Conservation (phyloP, 495 filamentous ascomycete species). For the Trichoderma orchidacearum region DNA sequence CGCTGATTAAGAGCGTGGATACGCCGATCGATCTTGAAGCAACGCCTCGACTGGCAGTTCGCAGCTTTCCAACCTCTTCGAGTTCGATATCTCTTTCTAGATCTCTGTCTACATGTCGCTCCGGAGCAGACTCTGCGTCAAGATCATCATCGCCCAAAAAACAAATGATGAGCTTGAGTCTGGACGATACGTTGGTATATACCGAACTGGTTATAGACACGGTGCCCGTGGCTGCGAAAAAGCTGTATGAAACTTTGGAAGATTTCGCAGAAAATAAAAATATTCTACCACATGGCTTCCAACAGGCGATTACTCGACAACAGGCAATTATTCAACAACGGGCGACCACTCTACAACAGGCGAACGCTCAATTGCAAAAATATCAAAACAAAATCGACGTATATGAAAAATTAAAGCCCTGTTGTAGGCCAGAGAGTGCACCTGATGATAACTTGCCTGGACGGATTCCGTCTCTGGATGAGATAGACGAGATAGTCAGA, state of each 20-base stretch:
- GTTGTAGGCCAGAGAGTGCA: neutral
- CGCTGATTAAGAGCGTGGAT: neutral
- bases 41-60: neutral
- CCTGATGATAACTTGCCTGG: neutral
- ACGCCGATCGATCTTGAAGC: neutral
- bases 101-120: too few species aligned
- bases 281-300: too few species aligned
- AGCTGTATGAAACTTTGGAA: neutral
- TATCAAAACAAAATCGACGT: too few species aligned
- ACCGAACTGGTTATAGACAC: neutral
- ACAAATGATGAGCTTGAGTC: neutral
- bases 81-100: too few species aligned
- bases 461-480: neutral
- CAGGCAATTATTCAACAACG: too few species aligned
- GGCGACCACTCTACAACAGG: too few species aligned
- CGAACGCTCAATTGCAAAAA: too few species aligned
- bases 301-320: too few species aligned
- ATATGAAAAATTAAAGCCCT: too few species aligned
- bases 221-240: neutral
- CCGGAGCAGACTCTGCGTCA: too few species aligned
- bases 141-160: neutral
- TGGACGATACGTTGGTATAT: neutral
- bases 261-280: too few species aligned
- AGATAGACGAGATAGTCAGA: neutral
- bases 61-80: neutral